Percentiles rank a stretch among this genome's conserved stretches.
Conservation (phyloP, 164 flowering plant genomes). For the Saururus chinensis region DNA sequence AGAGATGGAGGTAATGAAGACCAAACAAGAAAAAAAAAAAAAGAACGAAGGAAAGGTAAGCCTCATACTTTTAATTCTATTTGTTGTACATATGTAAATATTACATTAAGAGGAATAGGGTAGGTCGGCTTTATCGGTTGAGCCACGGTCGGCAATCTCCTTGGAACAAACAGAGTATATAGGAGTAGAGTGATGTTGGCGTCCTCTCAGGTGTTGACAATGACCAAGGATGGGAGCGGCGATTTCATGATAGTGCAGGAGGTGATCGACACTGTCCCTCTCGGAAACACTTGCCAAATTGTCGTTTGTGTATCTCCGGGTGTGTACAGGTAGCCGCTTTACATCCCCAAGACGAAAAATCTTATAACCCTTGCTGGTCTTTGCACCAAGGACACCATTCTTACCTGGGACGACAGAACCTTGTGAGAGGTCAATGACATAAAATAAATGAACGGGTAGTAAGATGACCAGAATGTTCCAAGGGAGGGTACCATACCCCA, state of each 20-base stretch:
- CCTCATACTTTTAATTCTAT: no score
- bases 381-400: conserved; percentile 52
- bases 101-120: no score
- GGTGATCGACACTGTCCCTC: conserved; percentile 72
- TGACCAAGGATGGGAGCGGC: conserved; percentile 62
- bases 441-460: no score
- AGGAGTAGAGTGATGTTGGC: neutral
- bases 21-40: no score
- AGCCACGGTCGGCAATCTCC: no score
- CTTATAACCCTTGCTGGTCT: conserved; percentile 69
- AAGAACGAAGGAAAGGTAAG: no score
- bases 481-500: no score
- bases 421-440: no score
- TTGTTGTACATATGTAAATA: no score
- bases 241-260: conserved; percentile 74
- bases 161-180: neutral
- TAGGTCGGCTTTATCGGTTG: no score
- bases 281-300: conserved; percentile 52
- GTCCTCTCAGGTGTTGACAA: conserved; percentile 27
- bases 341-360: conserved; percentile 90
- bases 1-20: no score
- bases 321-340: conserved; percentile 66
- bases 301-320: conserved; percentile 72
- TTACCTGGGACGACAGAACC: conserved; percentile 89
- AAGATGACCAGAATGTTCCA: no score